Conservation (phyloP, 2,329 filamentous ascomycete genomes). For the Triangularia verruculosa region DNA sequence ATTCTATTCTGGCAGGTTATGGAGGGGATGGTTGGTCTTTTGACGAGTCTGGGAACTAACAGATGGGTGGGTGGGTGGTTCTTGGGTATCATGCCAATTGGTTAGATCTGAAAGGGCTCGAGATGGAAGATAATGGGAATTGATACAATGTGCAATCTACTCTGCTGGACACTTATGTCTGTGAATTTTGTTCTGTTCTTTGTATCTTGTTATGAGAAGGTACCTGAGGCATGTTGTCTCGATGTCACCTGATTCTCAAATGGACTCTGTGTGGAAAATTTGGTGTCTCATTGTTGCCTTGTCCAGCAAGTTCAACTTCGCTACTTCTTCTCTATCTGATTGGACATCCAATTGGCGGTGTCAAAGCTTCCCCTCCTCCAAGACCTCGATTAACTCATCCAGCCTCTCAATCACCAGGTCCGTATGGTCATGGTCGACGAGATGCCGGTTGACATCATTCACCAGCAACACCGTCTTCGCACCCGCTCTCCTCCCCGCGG, state of each 20-base stretch:
- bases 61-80: background rate
- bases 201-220: background rate
- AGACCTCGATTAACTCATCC: conserved; percentile 71
- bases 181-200: background rate
- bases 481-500: conserved; percentile 76
- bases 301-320: background rate
- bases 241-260: too few relatives aligned
- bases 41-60: background rate
- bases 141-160: background rate
- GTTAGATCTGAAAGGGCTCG: background rate
- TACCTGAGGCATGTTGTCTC: too few relatives aligned
- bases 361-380: conserved; percentile 69
- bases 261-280: background rate
- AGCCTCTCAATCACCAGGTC: conserved; percentile 69
- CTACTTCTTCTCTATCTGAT: background rate
- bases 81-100: background rate
- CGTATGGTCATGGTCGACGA: conserved; percentile 71
- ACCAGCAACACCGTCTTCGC: conserved; percentile 86
- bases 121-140: background rate
- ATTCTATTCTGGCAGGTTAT: background rate
- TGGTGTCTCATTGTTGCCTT: background rate
- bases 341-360: too few relatives aligned
- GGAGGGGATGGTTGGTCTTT: background rate
- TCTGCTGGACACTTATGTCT: background rate
- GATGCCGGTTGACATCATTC: conserved; percentile 72